Conservation (phyloP, 176 grass and related monocot species). For the Pharus latifolius region DNA sequence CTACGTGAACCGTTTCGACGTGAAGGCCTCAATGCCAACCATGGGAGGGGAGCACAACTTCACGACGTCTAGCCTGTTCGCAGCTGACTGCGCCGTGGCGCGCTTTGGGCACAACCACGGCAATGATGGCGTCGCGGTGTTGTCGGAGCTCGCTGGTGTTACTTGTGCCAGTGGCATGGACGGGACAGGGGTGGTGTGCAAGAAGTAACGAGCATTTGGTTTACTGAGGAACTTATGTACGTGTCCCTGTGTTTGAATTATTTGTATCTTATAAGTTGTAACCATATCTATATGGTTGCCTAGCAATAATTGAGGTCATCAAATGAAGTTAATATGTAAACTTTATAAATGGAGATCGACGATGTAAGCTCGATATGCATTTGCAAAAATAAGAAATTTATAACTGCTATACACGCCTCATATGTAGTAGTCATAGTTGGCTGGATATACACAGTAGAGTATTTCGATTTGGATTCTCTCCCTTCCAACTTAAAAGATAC, state of each 20-base stretch:
- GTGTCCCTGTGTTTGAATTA: no score
- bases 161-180: neutral
- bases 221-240: no score
- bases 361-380: no score
- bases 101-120: neutral
- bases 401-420: no score
- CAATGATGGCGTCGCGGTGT: neutral
- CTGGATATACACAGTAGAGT: no score
- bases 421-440: no score
- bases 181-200: constrained; percentile 7
- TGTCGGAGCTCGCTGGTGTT: neutral
- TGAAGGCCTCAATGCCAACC: constrained; percentile 34
- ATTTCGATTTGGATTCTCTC: no score
- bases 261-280: neutral
- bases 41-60: constrained; percentile 38
- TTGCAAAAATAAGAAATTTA: no score
- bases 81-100: constrained; percentile 27
- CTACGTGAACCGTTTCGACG: constrained; percentile 28
- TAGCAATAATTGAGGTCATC: no score
- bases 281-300: neutral
- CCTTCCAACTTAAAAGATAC: no score
- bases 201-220: neutral
- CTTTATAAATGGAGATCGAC: no score
- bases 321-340: no score
- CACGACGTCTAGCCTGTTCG: constrained; percentile 27